A percentile compares a stretch with the other conserved stretches of the same genome.
phyloP scores from a whole-genome alignment of 2,329 filamentous ascomycete species.

The Dactylellina sp. region DNA sequence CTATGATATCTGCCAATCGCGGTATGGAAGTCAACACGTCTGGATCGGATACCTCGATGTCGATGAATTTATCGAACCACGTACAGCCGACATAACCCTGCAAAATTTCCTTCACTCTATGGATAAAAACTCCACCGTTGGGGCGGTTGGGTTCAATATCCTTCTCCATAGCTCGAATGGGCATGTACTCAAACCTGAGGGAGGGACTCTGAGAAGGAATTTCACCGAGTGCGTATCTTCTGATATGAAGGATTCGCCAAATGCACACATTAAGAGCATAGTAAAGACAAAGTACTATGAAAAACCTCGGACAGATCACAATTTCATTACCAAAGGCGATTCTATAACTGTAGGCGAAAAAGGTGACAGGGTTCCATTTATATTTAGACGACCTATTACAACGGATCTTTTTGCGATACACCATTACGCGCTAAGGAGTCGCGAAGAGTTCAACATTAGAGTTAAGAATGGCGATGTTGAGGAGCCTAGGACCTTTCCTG shows the following conservation, averaged over 20 bases:
- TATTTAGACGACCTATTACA: conserved; percentile 61
- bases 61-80: conserved; percentile 62
- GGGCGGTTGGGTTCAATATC: conserved; percentile 62
- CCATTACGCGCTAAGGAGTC: conserved; percentile 63
- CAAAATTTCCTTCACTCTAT: conserved; percentile 59
- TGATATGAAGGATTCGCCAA: conserved; percentile 58
- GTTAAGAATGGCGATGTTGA: conserved; percentile 50
- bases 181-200: conserved; percentile 58
- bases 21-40: conserved; percentile 60
- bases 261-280: conserved; percentile 62
- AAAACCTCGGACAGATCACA: conserved; percentile 49
- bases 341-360: conserved; percentile 49
- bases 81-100: conserved; percentile 58
- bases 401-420: conserved; percentile 61
- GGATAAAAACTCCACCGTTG: conserved; percentile 58
- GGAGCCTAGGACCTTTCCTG: conserved; percentile 46
- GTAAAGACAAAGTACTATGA: conserved; percentile 60
- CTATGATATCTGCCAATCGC: conserved; percentile 59
- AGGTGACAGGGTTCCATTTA: conserved; percentile 57
- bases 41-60: conserved; percentile 63
- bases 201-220: conserved; percentile 58
- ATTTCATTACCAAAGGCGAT: conserved; percentile 41
- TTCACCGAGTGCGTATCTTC: conserved; percentile 62
- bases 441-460: conserved; percentile 60
- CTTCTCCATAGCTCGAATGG: conserved; percentile 61